A percentile compares a stretch with the other conserved stretches of the same genome.
phyloP scores from a whole-genome alignment of 2,329 filamentous ascomycete genomes.

The Aspergillus pseudoglaucus region DNA sequence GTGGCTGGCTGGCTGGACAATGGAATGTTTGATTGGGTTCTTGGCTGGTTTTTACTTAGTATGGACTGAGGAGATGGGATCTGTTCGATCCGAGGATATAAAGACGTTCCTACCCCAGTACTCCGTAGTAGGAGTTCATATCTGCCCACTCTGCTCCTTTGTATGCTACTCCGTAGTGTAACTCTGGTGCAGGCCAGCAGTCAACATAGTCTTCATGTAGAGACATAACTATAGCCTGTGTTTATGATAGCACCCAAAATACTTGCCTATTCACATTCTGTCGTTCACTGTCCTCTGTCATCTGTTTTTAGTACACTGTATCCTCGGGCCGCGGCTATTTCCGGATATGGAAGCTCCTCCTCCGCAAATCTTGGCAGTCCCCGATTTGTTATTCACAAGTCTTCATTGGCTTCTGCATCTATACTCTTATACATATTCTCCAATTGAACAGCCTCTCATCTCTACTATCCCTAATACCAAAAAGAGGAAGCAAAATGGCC shows the following conservation, averaged over 20 bases:
- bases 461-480: not conserved
- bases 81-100: no score
- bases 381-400: not conserved
- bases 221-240: no score
- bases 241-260: no score
- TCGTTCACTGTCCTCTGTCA: not conserved
- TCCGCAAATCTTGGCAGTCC: not conserved
- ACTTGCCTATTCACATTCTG: not conserved
- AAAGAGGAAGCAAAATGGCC: slow-evolving; percentile 8
- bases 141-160: no score
- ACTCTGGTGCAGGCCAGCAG: no score
- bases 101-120: no score
- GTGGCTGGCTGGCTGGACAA: not conserved
- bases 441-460: not conserved
- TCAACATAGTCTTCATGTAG: no score
- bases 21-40: not conserved
- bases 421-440: not conserved
- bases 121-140: no score
- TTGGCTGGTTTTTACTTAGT: not conserved
- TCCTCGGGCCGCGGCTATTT: not conserved
- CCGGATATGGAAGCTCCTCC: not conserved
- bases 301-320: not conserved
- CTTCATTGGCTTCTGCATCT: not conserved
- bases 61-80: not conserved
- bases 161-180: no score